A percentile compares a stretch with the other conserved stretches of the same genome.
phyloP scores from a whole-genome alignment of 108 stramenopile species.

The Seminavis robusta region DNA sequence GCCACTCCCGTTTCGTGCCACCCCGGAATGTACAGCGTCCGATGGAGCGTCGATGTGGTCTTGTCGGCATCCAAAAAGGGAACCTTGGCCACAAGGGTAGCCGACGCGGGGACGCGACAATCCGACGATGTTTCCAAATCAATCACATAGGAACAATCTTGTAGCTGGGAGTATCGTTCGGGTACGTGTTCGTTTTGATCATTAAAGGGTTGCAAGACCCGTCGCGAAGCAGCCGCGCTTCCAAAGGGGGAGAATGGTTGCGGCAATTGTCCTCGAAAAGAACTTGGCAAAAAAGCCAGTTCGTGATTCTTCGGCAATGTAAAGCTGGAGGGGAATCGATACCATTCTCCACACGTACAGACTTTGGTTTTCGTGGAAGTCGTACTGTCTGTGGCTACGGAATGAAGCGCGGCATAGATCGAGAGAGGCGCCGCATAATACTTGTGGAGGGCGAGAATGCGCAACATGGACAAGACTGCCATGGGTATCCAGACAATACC shows the following conservation, averaged over 20 bases:
- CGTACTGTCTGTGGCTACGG: not conserved
- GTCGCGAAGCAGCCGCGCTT: slow-evolving; percentile 24
- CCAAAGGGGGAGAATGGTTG: slow-evolving; percentile 74
- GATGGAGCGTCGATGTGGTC: slow-evolving; percentile 38
- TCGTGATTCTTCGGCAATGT: slow-evolving; percentile 63
- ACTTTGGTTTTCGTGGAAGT: slow-evolving; percentile 25
- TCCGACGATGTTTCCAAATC: slow-evolving; percentile 47
- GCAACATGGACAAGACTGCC: slow-evolving; percentile 43
- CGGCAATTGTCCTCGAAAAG: slow-evolving; percentile 90
- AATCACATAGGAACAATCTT: slow-evolving; percentile 71
- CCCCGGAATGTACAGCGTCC: slow-evolving; percentile 44
- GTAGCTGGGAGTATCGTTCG: slow-evolving; percentile 44
- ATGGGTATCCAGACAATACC: slow-evolving; percentile 30
- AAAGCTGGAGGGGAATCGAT: slow-evolving; percentile 91
- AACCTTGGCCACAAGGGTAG: slow-evolving; percentile 17
- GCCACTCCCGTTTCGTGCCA: slow-evolving; percentile 27
- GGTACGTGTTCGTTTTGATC: slow-evolving; percentile 73
- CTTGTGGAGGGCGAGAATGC: slow-evolving; percentile 58
- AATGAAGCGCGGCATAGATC: slow-evolving; percentile 46
- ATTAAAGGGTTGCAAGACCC: slow-evolving; percentile 58
- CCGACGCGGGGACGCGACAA: slow-evolving; percentile 8
- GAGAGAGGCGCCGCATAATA: slow-evolving; percentile 77
- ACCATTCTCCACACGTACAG: slow-evolving; percentile 97
- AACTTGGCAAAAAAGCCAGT: slow-evolving; percentile 81
- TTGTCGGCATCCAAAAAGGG: slow-evolving; percentile 42